phyloP scores from a whole-genome alignment of 208 protist genomes.

The Crithidia thermophila region DNA sequence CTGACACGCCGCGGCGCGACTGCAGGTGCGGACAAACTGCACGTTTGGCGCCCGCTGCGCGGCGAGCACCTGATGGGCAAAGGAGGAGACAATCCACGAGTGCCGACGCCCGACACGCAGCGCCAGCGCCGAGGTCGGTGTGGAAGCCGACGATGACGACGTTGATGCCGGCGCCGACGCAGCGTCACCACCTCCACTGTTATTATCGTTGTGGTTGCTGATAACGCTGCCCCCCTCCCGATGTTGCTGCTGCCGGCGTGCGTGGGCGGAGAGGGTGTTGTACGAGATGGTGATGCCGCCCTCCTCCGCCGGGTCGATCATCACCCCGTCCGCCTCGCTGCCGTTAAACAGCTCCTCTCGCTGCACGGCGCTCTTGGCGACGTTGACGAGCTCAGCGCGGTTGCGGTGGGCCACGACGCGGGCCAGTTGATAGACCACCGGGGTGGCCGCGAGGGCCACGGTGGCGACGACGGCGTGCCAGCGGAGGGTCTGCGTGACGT shows the following conservation, averaged over 20 bases:
- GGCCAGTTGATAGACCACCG: constrained; percentile 36
- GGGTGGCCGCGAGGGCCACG: constrained; percentile 36
- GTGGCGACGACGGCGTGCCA: constrained; percentile 40
- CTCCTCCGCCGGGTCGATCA: constrained; percentile 18
- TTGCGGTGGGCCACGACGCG: constrained; percentile 29
- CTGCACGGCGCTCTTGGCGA: constrained; percentile 27
- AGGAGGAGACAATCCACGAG: constrained; percentile 21
- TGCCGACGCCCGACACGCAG: constrained; percentile 12
- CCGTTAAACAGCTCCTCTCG: constrained; percentile 19
- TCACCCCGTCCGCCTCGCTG: constrained; percentile 17
- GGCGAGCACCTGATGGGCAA: constrained; percentile 22
- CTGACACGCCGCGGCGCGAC: constrained; percentile 19
- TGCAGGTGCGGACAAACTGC: constrained; percentile 34
- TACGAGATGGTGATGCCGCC: constrained; percentile 25
- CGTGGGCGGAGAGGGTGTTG: constrained; percentile 1
- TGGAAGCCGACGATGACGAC: neutral
- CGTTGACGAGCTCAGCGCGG: constrained; percentile 34
- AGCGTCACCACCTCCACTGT: neutral
- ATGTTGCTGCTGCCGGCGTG: neutral
- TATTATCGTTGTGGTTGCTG: neutral
- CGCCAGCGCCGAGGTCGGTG: constrained; percentile 1
- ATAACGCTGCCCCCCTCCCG: neutral
- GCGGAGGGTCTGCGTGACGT: constrained; percentile 30
- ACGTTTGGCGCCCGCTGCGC: constrained; percentile 28
- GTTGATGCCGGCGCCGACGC: neutral